Base-by-base conservation (phyloP, 1,284 basidiomycete species). In the Tylopilus sp. region DNA sequence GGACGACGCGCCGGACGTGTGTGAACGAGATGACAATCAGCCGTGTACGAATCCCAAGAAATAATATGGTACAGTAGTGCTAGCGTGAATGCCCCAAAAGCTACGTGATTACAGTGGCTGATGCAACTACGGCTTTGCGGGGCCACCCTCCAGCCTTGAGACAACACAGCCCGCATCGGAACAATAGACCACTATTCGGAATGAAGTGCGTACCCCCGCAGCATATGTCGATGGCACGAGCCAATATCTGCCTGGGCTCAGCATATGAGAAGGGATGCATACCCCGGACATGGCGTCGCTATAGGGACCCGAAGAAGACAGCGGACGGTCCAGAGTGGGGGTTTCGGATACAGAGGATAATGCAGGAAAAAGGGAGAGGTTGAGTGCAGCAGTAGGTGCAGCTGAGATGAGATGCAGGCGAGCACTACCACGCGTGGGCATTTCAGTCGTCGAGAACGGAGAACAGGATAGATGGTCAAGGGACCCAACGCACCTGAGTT, bases 271-370 rank as follows among this genome's bases (percentile, higher is more conserved):
- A 1, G 78, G 75, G 2, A 82, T 85, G n/a, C 75, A 75, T 1
- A 85, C 89, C 0, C 89, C 90, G 1, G 82, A 77, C 12, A 82
- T 68, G 0, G 77, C 72, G 55, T 93, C 89, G 18, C 81, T 78
- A 60, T 92, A 94, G 0, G 86, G 77, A 2, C 91, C 90, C 0
- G 89, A 89, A 0, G 88, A 89, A 1, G 74, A 68, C 12, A 87
- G 59, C 54, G 79, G 79, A 16, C 70, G 61, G 34, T 73, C 71
- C 10, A 80, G 59, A 6, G 18, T 37, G 19, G 49, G 41, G 3
- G 18, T 23, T 18, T 54, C 45, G 19, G 58, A 45, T 38, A 56
- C 52, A 16, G 59, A 54, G 7, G 49, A 16, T 6, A 65, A 60
- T 11, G 69, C 57, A 2, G 72, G 65, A 59, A 81, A 86, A 19